Conservation (phyloP, 225 moss, liverwort and hornwort genomes). For the Sphagnum contortum region DNA sequence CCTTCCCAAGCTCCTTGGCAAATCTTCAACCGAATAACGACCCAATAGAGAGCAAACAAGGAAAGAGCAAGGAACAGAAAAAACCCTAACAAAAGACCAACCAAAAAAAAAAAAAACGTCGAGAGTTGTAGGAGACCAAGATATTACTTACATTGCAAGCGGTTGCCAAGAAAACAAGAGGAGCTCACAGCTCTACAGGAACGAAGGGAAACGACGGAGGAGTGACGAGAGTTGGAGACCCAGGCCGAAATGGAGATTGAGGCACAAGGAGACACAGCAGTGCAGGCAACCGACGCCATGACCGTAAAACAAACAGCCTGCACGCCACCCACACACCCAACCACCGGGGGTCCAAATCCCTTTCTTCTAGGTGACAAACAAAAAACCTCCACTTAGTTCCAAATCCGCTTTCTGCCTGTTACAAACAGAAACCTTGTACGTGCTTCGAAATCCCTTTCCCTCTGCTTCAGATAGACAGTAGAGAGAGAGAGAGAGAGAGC, state of each 20-base stretch:
- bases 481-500: too few species aligned
- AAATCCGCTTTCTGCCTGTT: too few species aligned
- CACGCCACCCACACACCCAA: too few species aligned
- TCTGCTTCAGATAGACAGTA: too few species aligned
- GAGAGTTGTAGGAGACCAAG: neutral
- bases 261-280: slow-evolving; percentile 1
- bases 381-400: too few species aligned
- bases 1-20: neutral
- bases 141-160: slow-evolving; percentile 23
- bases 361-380: too few species aligned
- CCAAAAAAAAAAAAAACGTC: neutral
- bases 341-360: too few species aligned
- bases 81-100: neutral
- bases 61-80: neutral
- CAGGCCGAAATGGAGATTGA: slow-evolving; percentile 2
- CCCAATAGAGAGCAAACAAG: neutral
- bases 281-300: slow-evolving; percentile 18
- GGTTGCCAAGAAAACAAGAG: slow-evolving; percentile 20
- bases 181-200: slow-evolving; percentile 10
- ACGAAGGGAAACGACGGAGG: slow-evolving; percentile 20
- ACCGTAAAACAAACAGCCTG: neutral
- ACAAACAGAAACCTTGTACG: too few species aligned
- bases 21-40: neutral
- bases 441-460: too few species aligned
- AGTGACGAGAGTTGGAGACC: slow-evolving; percentile 9